Evolutionary conservation across 129 eudicot genomes (phyloP), one percentile per base, ranked within the genome.

Genomic region (Artemisia tridentata): DNA sequence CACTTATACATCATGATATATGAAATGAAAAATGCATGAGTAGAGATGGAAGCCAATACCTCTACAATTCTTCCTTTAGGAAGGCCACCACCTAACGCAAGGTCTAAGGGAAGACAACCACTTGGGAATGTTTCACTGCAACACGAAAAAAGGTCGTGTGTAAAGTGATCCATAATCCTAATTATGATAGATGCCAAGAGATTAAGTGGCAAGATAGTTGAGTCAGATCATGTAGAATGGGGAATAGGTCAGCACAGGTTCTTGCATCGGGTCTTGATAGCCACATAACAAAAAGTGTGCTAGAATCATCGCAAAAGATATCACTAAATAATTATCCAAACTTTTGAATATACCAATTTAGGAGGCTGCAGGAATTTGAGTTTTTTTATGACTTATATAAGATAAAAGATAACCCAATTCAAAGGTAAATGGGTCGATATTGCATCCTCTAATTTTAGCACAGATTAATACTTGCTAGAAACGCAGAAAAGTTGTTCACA

Each of bases 31-130:
- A 67, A 14, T n/a, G 53, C 31, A 80, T 16, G 11, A 76, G 14
- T 16, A 63, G 31, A 56, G 27, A 68, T 1, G 7, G 34, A 69
- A 57, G 18, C 48, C 27, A 53, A 60, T 63, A 92, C 99, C 96
- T 93, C 99, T 3, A 93, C 99, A 31, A 93, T 93, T 85, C 99
- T 90, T 53, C 99, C 99, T 82, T 86, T 90, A 59, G 99, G 99
- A 64, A 93, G 83, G 65, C 97, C 99, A 75, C 99, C 99, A 56
- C 99, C 96, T 72, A 93, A 85, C 29, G 99, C 99, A 80, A 90
- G 88, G 84, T 93, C 99, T 66, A 93, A 81, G n/a, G 97, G 81
- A 79, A 93, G 85, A 82, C 97, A 90, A 46, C 99, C 99, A 82
- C 99, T 90, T 63, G 99, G 99, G 71, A 93, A 93, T 27, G 99